Conservation (phyloP, 2,329 filamentous ascomycete species). For the Grosmannia penicillata region DNA sequence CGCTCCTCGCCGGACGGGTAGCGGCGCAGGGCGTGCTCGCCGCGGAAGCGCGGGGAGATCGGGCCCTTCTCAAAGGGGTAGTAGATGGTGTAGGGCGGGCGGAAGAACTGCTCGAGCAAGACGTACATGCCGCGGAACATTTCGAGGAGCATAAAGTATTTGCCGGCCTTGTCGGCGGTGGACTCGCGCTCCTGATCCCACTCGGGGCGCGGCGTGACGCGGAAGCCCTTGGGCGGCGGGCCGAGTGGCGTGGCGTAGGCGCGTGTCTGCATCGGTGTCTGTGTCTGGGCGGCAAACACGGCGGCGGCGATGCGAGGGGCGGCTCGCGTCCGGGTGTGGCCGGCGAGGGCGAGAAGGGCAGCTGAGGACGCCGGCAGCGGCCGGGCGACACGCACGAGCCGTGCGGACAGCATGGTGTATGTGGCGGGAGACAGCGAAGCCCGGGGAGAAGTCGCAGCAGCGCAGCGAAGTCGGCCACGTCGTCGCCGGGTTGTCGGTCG, state of each 20-base stretch:
- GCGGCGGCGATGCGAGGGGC: slow-evolving; percentile 1
- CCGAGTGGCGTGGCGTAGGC: slow-evolving; percentile 57
- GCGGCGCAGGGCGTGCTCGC: slow-evolving; percentile 88
- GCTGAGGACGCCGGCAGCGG: slow-evolving; percentile 1
- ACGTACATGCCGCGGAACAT: slow-evolving; percentile 98
- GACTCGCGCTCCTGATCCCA: slow-evolving; percentile 73
- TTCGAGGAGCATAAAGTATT: slow-evolving; percentile 91
- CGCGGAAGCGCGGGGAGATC: slow-evolving; percentile 94
- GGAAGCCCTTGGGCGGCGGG: slow-evolving; percentile 67
- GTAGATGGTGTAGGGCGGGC: slow-evolving; percentile 97
- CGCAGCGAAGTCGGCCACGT: too few species aligned
- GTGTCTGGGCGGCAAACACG: not conserved
- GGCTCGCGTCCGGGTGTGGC: not conserved
- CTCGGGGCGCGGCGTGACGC: slow-evolving; percentile 54
- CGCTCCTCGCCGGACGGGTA: slow-evolving; percentile 97
- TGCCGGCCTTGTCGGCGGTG: slow-evolving; percentile 69
- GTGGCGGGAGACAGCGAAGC: too few species aligned
- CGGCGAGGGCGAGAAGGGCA: slow-evolving; percentile 1
- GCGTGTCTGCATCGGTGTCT: slow-evolving; percentile 7
- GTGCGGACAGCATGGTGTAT: slow-evolving; percentile 10
- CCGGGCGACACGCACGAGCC: slow-evolving; percentile 8
- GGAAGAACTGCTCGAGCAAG: slow-evolving; percentile 93
- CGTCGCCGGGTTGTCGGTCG: too few species aligned
- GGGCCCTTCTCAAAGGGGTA: slow-evolving; percentile 99
- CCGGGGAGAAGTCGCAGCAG: too few species aligned